These are phyloP conservation scores for Wallacemonas sp. DNA, from an alignment of 208 protist species.

Conservation along the genomic window DNA sequence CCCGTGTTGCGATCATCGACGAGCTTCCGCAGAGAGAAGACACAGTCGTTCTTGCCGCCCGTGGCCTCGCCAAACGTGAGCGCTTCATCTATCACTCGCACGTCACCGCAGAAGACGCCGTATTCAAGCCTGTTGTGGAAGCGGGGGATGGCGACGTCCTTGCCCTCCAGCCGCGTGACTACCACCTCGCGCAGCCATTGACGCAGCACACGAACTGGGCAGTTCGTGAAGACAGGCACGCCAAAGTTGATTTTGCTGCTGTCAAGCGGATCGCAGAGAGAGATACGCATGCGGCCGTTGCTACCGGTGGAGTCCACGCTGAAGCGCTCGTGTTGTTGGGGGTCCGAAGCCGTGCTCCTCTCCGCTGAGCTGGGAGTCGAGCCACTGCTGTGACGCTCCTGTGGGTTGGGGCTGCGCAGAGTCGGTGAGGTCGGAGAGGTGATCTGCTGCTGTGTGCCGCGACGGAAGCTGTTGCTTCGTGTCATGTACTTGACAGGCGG, in stretches of 20 bases:
- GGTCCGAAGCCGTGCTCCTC: no score
- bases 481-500: slow-evolving; percentile 13
- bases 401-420: background rate
- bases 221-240: slow-evolving; percentile 46
- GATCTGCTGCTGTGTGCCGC: slow-evolving; percentile 1
- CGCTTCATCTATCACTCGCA: slow-evolving; percentile 20
- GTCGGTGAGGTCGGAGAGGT: background rate
- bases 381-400: slow-evolving; percentile 4
- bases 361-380: background rate
- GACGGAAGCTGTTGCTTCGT: slow-evolving; percentile 13
- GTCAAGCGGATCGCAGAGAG: slow-evolving; percentile 43
- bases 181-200: slow-evolving; percentile 43
- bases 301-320: slow-evolving; percentile 24
- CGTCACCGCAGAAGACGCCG: slow-evolving; percentile 36
- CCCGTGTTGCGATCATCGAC: slow-evolving; percentile 3
- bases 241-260: slow-evolving; percentile 39
- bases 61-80: slow-evolving; percentile 45
- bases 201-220: slow-evolving; percentile 39
- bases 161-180: background rate
- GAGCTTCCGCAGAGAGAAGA: slow-evolving; percentile 38
- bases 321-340: slow-evolving; percentile 15
- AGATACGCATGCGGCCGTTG: slow-evolving; percentile 41
- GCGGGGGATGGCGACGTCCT: slow-evolving; percentile 11
- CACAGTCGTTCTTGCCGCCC: slow-evolving; percentile 47
- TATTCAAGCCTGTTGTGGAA: slow-evolving; percentile 25